Base-by-base conservation (phyloP, 176 grass and related monocot species). In the Stipa capillata region DNA sequence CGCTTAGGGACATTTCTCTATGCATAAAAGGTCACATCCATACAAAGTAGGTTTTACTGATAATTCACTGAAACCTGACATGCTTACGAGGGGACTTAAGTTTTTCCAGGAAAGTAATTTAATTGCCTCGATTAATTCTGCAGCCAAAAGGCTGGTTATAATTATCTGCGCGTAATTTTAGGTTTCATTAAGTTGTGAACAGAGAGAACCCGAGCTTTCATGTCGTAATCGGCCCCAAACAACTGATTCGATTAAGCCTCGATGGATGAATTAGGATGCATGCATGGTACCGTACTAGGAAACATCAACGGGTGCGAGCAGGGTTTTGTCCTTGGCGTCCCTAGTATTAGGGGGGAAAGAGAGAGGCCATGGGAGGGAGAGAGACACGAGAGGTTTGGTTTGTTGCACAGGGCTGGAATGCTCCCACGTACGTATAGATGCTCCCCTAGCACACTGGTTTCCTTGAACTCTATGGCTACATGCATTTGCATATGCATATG, bases 391-490 rank as follows among this genome's bases (percentile, higher is more conserved):
- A 77, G 56, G n/a, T 17, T 42, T 76, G 72, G 40, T 42, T 42
- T 48, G 36, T 57, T 40, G 48, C 48, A 54, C 70, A 73, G 17
- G 24, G 52, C 54, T 60, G 55, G 53, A 76, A 63, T 34, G 59
- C 59, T 63, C 59, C 16, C 59, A 17, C 59, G n/a, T n/a, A n/a
- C n/a, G n/a, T n/a, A n/a, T n/a, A 65, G 15, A 20, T 35, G 33
- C 17, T 18, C 10, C 6, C 74, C 74, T 63, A 77, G n/a, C n/a
- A 62, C 74, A 35, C 24, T 39, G 0, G 23, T 41, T 80, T 80
- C 45, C 77, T 80, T 80, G 77, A 80, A 80, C 18, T 48, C 21
- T 9, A 80, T 68, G 77, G 60, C 60, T 79, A 62, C 74, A 11
- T 24, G 57, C 41, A 63, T 6, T 63, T 10, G 39, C 74, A 62